These are phyloP conservation scores for Collybiopsis confluens DNA, from an alignment of 768 basidiomycete genomes.

Conservation along the genomic window DNA sequence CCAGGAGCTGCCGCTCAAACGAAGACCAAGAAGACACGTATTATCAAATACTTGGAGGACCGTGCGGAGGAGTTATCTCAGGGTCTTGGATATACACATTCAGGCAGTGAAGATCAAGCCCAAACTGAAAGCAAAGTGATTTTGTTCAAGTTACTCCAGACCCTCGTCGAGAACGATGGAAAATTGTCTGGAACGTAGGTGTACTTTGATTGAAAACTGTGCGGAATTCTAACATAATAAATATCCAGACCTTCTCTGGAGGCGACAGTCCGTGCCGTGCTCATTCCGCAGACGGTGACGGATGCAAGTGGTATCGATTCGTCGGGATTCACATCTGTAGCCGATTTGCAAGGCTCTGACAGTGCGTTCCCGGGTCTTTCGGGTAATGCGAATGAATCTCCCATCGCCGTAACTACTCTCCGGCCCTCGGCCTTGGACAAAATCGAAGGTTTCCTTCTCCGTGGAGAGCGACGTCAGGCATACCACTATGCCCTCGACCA, in stretches of 20 bases:
- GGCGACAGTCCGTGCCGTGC: conserved; percentile 63
- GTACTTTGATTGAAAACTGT: neutral
- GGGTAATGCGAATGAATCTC: conserved; percentile 32
- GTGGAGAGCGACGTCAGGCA: conserved; percentile 82
- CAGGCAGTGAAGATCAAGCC: conserved; percentile 46
- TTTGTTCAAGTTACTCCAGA: conserved; percentile 67
- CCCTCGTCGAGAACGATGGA: conserved; percentile 89
- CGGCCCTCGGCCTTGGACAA: conserved; percentile 64
- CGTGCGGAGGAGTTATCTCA: conserved; percentile 73
- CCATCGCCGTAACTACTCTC: conserved; percentile 57
- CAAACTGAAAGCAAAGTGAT: conserved; percentile 73
- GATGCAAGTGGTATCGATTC: conserved; percentile 15
- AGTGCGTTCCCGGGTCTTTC: conserved; percentile 11
- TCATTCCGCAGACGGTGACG: conserved; percentile 55
- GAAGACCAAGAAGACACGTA: conserved; percentile 82
- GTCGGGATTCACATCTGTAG: conserved; percentile 26
- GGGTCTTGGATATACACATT: conserved; percentile 66
- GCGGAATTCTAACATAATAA: neutral
- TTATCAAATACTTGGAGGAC: conserved; percentile 72
- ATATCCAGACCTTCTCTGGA: conserved; percentile 57
- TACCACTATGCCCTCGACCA: conserved; percentile 86
- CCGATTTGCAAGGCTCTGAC: conserved; percentile 25
- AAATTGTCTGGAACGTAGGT: conserved; percentile 81
- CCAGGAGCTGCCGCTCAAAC: conserved; percentile 56
- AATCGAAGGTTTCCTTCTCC: conserved; percentile 74